A percentile compares a stretch with the other conserved stretches of the same genome.
Conservation (phyloP, 164 flowering plant genomes). For the Stephania cephalantha region DNA sequence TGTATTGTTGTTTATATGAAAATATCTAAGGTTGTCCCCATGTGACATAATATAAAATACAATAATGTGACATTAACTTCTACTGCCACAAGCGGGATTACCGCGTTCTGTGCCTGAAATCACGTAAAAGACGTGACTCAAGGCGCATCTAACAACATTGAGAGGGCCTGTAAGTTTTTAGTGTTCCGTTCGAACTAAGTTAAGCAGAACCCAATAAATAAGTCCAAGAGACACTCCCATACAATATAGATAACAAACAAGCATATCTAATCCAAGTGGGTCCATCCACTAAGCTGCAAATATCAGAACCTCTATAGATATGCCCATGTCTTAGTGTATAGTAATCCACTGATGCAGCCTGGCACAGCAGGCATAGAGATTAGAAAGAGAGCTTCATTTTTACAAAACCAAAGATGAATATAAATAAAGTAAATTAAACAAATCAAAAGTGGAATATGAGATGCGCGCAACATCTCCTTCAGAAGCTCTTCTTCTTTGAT, state of each 20-base stretch:
- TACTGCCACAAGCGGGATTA: no score
- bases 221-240: background rate
- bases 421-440: no score
- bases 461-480: background rate
- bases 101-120: no score
- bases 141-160: background rate
- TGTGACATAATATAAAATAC: background rate
- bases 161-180: background rate
- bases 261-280: conserved; percentile 3
- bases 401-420: background rate
- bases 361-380: background rate
- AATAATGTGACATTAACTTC: no score
- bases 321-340: background rate
- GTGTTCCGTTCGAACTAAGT: background rate
- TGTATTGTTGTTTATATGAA: background rate
- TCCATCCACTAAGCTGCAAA: background rate
- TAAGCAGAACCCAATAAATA: background rate
- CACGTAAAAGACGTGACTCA: no score
- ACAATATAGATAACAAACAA: background rate
- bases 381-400: background rate
- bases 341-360: background rate
- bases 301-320: background rate
- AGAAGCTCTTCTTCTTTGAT: background rate
- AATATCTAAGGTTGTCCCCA: conserved; percentile 4
- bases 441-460: background rate